phyloP scores from a whole-genome alignment of 2,329 filamentous ascomycete species.

The Claviceps paspali region DNA sequence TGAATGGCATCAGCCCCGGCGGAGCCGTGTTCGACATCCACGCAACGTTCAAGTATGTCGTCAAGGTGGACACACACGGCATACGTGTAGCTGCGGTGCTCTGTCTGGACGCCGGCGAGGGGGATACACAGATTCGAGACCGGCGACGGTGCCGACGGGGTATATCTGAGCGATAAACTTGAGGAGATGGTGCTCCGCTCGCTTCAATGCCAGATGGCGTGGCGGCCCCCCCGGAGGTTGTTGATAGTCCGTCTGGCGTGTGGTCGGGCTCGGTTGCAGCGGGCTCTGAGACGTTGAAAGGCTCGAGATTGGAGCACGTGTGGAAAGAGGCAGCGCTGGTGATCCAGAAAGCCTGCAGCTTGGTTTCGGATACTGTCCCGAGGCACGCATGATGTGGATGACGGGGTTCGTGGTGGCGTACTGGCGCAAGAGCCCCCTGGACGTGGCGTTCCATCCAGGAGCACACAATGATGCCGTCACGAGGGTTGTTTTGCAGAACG shows the following conservation, averaged over 20 bases:
- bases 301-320: slow-evolving; percentile 58
- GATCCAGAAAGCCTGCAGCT: slow-evolving; percentile 41
- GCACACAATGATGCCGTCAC: slow-evolving; percentile 54
- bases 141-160: too few relatives aligned
- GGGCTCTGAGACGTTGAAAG: slow-evolving; percentile 58
- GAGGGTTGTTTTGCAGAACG: slow-evolving; percentile 42
- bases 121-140: too few relatives aligned
- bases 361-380: slow-evolving; percentile 36
- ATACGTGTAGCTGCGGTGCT: too few relatives aligned
- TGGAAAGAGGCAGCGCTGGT: slow-evolving; percentile 44
- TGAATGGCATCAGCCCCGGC: slow-evolving; percentile 55
- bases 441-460: slow-evolving; percentile 53
- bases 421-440: slow-evolving; percentile 42
- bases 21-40: slow-evolving; percentile 50
- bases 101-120: too few relatives aligned
- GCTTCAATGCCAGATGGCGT: slow-evolving; percentile 53
- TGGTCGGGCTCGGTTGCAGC: too few relatives aligned
- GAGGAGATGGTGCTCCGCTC: slow-evolving; percentile 53
- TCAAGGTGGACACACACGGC: too few relatives aligned
- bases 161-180: too few relatives aligned
- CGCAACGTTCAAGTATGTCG: slow-evolving; percentile 24
- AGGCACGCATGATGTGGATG: slow-evolving; percentile 56
- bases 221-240: too few relatives aligned
- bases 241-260: background rate
- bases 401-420: slow-evolving; percentile 53